These are phyloP conservation scores for Sordariomycetes sp. DNA, from an alignment of 2,329 filamentous ascomycete genomes.

Conservation along the genomic window DNA sequence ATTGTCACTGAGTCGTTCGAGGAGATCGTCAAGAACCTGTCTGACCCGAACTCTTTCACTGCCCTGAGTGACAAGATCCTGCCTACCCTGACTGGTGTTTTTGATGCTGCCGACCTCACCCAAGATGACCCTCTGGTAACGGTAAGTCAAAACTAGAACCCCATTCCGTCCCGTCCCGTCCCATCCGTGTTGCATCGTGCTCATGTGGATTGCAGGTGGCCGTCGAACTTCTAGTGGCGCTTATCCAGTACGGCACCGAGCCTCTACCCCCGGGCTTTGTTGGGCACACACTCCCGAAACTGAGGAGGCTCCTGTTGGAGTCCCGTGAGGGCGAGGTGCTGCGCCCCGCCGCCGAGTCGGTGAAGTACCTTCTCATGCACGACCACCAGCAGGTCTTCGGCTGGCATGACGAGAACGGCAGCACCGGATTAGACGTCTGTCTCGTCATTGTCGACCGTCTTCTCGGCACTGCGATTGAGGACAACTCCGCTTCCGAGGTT, in stretches of 20 bases:
- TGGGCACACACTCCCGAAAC: conserved; percentile 73
- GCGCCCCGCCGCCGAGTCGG: conserved; percentile 72
- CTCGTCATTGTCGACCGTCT: conserved; percentile 88
- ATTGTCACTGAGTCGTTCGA: conserved; percentile 87
- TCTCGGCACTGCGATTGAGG: conserved; percentile 72
- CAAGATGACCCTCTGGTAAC: conserved; percentile 78
- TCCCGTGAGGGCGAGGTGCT: conserved; percentile 83
- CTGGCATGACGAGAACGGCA: conserved; percentile 72
- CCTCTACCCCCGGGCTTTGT: conserved; percentile 84
- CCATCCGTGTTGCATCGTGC: background rate
- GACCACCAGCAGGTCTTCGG: conserved; percentile 83
- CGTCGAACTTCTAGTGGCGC: conserved; percentile 68
- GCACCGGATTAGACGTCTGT: conserved; percentile 78
- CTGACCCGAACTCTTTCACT: conserved; percentile 60
- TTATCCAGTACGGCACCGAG: conserved; percentile 73
- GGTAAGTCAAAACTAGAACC: conserved; percentile 24
- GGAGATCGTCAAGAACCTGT: conserved; percentile 63
- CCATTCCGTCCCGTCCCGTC: background rate
- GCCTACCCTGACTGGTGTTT: conserved; percentile 77
- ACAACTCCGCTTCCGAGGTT: conserved; percentile 91
- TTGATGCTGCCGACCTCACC: conserved; percentile 78
- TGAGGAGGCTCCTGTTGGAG: conserved; percentile 71
- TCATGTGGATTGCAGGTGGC: conserved; percentile 44
- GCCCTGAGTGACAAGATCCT: conserved; percentile 76
- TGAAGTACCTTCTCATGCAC: conserved; percentile 83